Conservation (phyloP, 306 rosid genomes). For the Ceratonia siliqua region DNA sequence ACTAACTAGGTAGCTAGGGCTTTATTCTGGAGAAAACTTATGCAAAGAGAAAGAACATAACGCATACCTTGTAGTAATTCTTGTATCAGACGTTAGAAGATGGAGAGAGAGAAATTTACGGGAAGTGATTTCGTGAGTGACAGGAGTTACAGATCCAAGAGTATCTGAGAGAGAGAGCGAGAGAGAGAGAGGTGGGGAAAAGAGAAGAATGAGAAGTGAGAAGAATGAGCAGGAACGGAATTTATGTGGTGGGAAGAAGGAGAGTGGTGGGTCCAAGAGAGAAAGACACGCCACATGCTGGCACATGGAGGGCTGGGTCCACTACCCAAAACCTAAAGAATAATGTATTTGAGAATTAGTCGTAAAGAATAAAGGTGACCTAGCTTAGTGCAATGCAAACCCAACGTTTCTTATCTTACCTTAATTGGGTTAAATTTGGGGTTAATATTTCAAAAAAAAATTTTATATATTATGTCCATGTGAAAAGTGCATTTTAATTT, state of each 20-base stretch:
- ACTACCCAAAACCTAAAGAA: constrained; percentile 66
- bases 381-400: too few relatives aligned
- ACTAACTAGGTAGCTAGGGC: constrained; percentile 18
- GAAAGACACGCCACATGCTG: constrained; percentile 93
- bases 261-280: constrained; percentile 68
- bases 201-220: constrained; percentile 30
- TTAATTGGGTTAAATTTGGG: too few relatives aligned
- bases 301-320: constrained; percentile 94
- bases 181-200: constrained; percentile 14
- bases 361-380: too few relatives aligned
- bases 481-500: too few relatives aligned
- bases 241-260: constrained; percentile 64
- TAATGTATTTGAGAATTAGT: too few relatives aligned
- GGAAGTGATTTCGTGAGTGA: constrained; percentile 37
- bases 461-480: too few relatives aligned
- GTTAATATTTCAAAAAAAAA: too few relatives aligned
- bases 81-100: constrained; percentile 26
- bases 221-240: constrained; percentile 55
- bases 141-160: constrained; percentile 53
- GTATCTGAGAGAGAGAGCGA: constrained; percentile 28
- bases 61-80: constrained; percentile 39
- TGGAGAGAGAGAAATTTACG: constrained; percentile 14
- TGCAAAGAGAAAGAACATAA: neutral
- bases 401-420: too few relatives aligned
- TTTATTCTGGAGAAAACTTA: neutral